Evolutionary conservation across 306 rosid species (phyloP), one percentile per base, ranked within the genome.

Genomic region (Ziziphus jujuba): DNA sequence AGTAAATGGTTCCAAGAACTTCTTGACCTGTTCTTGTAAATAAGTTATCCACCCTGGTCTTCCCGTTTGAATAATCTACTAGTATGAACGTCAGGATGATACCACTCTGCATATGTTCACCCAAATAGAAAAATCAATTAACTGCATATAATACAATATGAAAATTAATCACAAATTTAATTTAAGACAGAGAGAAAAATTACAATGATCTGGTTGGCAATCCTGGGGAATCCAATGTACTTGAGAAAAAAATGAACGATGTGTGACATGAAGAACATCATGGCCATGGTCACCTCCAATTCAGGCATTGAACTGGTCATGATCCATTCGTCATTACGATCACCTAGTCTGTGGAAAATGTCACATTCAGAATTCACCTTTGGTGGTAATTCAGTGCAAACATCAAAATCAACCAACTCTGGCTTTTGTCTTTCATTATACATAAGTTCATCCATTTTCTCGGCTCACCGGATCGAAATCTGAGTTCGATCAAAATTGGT

Each of bases 161-260:
- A 61, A 61, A 3, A 43, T 2, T 7, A 38, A 36, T 34, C 8
- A 40, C 6, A 40, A 10, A 20, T 9, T 5, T 4, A 6, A 61
- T 38, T 20, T 35, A 61, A 13, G 2, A 33, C 21, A 14, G 25
- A 24, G 11, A 19, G 33, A 22, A 7, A 33, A 12, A 13, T n/a
- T 79, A 88, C 93, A 59, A 85, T 35, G 73, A 89, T 79, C 66
- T 88, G 91, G 3, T 85, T 52, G 69, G 85, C 38, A 45, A 85
- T 51, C 60, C 28, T 53, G 59, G 97, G 83, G 49, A 88, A 7
- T 16, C 82, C 67, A 31, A 85, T 59, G 12, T 74, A 89, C 67
- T 71, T 80, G 67, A 89, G 74, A 52, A 78, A 0, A 22, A 72
- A 49, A 71, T 80, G 75, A 2, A 58, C 52, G 33, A 59, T 16